phyloP scores from a whole-genome alignment of 169 alveolate species.

The Eimeria maxima region DNA sequence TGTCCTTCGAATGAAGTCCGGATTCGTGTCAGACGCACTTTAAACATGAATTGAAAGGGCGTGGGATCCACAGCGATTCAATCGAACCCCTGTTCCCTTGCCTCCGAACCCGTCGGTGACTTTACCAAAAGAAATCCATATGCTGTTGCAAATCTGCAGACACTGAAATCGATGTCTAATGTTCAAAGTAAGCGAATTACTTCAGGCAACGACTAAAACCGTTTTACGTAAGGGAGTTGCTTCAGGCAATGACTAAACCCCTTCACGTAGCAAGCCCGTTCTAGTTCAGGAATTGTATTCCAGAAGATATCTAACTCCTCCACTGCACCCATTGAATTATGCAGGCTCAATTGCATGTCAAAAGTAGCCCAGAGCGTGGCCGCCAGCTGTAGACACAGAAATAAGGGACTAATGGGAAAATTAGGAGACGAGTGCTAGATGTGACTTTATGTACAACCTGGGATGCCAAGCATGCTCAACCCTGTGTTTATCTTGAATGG shows the following conservation, averaged over 20 bases:
- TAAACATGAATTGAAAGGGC: too few species aligned
- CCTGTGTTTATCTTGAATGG: background rate
- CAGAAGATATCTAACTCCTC: background rate
- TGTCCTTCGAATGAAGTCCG: background rate
- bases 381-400: constrained; percentile 33
- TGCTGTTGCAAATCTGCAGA: background rate
- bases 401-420: background rate
- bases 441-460: background rate
- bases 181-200: background rate
- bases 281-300: background rate
- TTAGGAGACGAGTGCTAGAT: background rate
- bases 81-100: too few species aligned
- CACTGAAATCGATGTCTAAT: background rate
- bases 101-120: background rate
- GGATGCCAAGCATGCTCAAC: background rate
- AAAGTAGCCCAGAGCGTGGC: constrained; percentile 18
- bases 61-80: too few species aligned
- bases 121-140: background rate
- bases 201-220: background rate
- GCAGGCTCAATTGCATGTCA: background rate
- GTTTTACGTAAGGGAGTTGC: background rate
- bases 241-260: background rate
- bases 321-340: background rate
- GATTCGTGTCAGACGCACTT: background rate
- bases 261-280: background rate